A percentile compares a stretch with the other conserved stretches of the same genome.
Conservation (phyloP, 306 rosid genomes). For the Oemleria cerasiformis region DNA sequence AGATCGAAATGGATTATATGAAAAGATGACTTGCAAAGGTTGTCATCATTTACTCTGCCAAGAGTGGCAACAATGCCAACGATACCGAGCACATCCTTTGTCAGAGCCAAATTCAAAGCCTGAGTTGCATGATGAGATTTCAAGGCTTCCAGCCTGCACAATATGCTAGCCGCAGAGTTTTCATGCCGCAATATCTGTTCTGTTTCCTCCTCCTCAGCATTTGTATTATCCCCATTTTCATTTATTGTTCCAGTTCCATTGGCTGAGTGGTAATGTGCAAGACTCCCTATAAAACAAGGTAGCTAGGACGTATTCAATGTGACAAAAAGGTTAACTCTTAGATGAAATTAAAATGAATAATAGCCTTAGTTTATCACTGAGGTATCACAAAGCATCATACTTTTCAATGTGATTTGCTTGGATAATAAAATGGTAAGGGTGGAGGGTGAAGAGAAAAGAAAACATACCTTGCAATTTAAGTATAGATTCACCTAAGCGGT, state of each 20-base stretch:
- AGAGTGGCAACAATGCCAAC: constrained; percentile 86
- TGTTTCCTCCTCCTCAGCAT: constrained; percentile 42
- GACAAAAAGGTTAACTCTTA: background rate
- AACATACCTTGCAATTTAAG: too few species aligned
- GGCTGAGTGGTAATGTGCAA: constrained; percentile 49
- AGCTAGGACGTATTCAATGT: background rate
- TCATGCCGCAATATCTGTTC: constrained; percentile 64
- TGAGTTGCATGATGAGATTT: constrained; percentile 39
- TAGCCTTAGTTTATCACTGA: background rate
- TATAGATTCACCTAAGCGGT: too few species aligned
- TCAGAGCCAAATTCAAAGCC: constrained; percentile 42
- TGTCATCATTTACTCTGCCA: constrained; percentile 60
- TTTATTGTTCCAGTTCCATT: constrained; percentile 31
- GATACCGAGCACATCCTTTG: constrained; percentile 70
- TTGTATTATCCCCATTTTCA: constrained; percentile 29
- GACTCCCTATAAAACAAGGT: constrained; percentile 50
- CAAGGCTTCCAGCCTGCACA: constrained; percentile 57
- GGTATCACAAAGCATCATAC: background rate
- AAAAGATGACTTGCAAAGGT: constrained; percentile 61
- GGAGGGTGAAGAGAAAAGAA: too few species aligned
- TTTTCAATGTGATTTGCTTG: background rate
- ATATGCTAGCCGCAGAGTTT: constrained; percentile 64
- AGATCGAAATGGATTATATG: background rate
- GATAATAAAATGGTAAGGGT: too few species aligned
- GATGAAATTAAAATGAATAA: background rate